These are phyloP conservation scores for Hymenoscyphus infarciens DNA, from an alignment of 2,329 filamentous ascomycete genomes.

Conservation along the genomic window DNA sequence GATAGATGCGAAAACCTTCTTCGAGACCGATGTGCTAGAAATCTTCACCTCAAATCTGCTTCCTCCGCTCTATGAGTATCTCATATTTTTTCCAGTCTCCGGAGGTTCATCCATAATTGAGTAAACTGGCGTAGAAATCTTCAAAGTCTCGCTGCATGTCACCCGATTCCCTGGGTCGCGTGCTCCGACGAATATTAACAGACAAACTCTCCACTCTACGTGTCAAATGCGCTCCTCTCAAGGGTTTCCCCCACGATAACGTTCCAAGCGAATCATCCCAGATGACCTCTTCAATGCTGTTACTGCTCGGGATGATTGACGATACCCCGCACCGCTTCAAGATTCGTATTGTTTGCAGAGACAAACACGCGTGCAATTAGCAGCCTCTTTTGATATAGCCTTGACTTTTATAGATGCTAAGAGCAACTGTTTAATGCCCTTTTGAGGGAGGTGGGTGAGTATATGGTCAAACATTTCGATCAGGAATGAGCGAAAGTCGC, in stretches of 20 bases:
- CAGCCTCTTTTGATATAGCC: not conserved
- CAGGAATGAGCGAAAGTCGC: too few species aligned
- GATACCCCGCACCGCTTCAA: not conserved
- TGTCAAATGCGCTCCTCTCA: not conserved
- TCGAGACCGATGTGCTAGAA: not conserved
- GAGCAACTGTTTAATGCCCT: not conserved
- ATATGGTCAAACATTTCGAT: not conserved
- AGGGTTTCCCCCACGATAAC: too few species aligned
- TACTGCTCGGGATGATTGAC: not conserved
- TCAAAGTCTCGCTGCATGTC: not conserved
- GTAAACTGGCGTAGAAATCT: not conserved
- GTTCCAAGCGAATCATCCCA: not conserved
- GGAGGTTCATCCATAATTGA: not conserved
- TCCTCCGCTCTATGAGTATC: not conserved
- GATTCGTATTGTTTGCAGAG: not conserved
- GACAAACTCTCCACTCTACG: not conserved
- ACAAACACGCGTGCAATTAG: not conserved
- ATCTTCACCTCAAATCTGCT: not conserved
- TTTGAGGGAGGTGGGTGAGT: not conserved
- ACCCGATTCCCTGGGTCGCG: not conserved
- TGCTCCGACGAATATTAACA: not conserved
- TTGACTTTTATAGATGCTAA: not conserved
- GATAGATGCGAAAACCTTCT: not conserved
- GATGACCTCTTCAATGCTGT: not conserved
- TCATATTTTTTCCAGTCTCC: not conserved